Conservation (phyloP, 2,329 filamentous ascomycete genomes). For the Dactylonectria macrodidyma region DNA sequence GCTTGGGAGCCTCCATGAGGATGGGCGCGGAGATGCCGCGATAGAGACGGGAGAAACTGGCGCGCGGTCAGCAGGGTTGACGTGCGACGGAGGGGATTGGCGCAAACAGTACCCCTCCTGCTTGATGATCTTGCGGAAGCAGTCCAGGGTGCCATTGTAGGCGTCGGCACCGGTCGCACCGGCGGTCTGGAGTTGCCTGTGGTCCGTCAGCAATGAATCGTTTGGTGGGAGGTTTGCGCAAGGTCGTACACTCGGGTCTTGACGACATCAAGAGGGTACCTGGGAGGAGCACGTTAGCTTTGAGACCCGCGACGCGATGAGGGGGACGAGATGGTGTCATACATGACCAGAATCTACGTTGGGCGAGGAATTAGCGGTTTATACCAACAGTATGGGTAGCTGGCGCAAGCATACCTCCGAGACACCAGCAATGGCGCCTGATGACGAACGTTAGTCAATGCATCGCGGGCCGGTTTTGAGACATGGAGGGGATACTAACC, state of each 20-base stretch:
- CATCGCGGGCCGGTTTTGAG: constrained; percentile 18
- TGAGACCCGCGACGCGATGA: neutral
- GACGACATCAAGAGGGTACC: constrained; percentile 98
- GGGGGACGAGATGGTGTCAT: constrained; percentile 52
- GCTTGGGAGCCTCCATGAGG: constrained; percentile 94
- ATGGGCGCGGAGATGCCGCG: constrained; percentile 96
- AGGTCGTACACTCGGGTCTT: constrained; percentile 92
- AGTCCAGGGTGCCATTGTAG: constrained; percentile 98
- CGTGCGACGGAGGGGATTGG: constrained; percentile 23
- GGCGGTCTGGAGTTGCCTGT: constrained; percentile 88
- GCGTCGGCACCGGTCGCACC: constrained; percentile 80
- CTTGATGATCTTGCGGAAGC: constrained; percentile 96
- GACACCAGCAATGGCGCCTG: constrained; percentile 94
- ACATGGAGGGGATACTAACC: constrained; percentile 67
- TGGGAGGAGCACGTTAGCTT: constrained; percentile 56
- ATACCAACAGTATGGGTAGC: constrained; percentile 37
- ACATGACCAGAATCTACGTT: constrained; percentile 88
- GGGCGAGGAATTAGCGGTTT: constrained; percentile 34
- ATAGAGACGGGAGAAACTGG: constrained; percentile 89
- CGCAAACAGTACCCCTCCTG: constrained; percentile 83
- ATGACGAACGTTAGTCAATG: constrained; percentile 42
- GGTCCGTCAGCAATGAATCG: constrained; percentile 41
- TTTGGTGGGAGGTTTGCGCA: constrained; percentile 33
- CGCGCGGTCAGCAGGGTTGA: constrained; percentile 38
- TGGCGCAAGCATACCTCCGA: constrained; percentile 80